phyloP scores from a whole-genome alignment of 768 basidiomycete genomes.

The Scleroderma citrinum region DNA sequence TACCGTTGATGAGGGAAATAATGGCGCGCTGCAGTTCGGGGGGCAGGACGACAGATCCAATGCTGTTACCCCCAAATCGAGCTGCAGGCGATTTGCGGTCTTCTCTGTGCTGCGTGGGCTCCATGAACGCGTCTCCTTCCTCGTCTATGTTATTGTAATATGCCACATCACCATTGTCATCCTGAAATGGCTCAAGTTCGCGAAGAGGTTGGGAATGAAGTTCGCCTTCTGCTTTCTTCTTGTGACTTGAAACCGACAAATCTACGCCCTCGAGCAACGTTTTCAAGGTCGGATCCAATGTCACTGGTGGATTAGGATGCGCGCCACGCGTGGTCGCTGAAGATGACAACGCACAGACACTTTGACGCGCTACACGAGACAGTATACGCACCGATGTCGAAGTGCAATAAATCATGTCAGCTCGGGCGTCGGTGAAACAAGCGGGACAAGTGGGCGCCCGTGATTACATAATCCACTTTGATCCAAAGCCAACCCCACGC shows the following conservation, averaged over 20 bases:
- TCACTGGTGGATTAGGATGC: slow-evolving; percentile 53
- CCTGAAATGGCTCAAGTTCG: slow-evolving; percentile 52
- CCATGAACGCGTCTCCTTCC: slow-evolving; percentile 26
- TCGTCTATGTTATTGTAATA: slow-evolving; percentile 27
- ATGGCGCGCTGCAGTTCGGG: slow-evolving; percentile 66
- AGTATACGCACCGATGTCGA: slow-evolving; percentile 21
- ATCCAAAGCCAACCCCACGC: too few species aligned
- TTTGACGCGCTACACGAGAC: slow-evolving; percentile 18
- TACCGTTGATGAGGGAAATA: slow-evolving; percentile 61
- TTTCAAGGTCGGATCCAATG: slow-evolving; percentile 62
- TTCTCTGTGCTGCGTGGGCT: slow-evolving; percentile 22
- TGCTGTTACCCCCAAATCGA: slow-evolving; percentile 64
- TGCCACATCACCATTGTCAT: slow-evolving; percentile 27
- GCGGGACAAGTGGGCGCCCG: background rate
- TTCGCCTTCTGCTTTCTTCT: slow-evolving; percentile 27
- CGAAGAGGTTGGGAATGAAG: slow-evolving; percentile 25
- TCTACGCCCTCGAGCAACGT: slow-evolving; percentile 63
- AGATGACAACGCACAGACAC: slow-evolving; percentile 25
- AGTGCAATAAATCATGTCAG: slow-evolving; percentile 19
- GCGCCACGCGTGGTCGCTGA: slow-evolving; percentile 23
- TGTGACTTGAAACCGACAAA: slow-evolving; percentile 44
- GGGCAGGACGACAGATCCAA: slow-evolving; percentile 70
- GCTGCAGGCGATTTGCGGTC: slow-evolving; percentile 77
- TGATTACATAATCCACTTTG: background rate
- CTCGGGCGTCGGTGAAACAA: background rate